Conservation (phyloP, 352 stramenopile genomes). For the Globisporangium mamillatum region DNA sequence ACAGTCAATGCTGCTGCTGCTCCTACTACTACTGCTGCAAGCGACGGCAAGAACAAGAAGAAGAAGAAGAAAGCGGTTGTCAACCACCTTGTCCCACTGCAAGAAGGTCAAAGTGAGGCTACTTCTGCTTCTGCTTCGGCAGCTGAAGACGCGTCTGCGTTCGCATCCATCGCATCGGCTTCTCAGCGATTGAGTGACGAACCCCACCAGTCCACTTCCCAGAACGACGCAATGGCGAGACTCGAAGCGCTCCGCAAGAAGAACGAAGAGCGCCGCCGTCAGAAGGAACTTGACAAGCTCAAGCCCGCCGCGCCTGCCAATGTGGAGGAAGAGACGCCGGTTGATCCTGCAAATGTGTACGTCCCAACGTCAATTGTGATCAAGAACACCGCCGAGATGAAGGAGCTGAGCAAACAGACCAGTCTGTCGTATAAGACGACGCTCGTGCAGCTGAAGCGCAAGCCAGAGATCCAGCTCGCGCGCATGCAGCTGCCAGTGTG, state of each 20-base stretch:
- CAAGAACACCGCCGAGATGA: constrained; percentile 60
- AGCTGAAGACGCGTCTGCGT: neutral
- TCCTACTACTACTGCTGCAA: neutral
- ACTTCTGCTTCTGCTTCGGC: neutral
- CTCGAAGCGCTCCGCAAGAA: constrained; percentile 71
- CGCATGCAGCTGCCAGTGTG: constrained; percentile 97
- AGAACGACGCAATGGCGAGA: constrained; percentile 67
- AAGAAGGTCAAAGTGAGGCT: constrained; percentile 7
- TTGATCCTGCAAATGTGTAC: constrained; percentile 45
- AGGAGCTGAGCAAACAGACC: constrained; percentile 45
- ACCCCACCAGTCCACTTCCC: constrained; percentile 32
- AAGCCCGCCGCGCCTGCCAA: constrained; percentile 10
- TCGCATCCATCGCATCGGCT: neutral
- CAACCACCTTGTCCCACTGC: constrained; percentile 30
- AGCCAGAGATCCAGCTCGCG: constrained; percentile 81
- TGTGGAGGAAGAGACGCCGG: constrained; percentile 21
- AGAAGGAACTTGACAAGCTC: constrained; percentile 28
- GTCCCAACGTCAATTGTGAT: constrained; percentile 66
- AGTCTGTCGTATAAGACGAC: constrained; percentile 62
- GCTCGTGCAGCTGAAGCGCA: constrained; percentile 73
- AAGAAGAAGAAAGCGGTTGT: constrained; percentile 27
- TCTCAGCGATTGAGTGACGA: constrained; percentile 3
- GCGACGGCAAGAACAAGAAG: constrained; percentile 18
- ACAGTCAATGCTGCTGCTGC: neutral
- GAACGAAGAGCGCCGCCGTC: constrained; percentile 70